Percentiles rank a stretch among this genome's conserved stretches.
These are phyloP conservation scores for Penicillium soppii DNA, from an alignment of 495 filamentous ascomycete genomes.

Conservation along the genomic window DNA sequence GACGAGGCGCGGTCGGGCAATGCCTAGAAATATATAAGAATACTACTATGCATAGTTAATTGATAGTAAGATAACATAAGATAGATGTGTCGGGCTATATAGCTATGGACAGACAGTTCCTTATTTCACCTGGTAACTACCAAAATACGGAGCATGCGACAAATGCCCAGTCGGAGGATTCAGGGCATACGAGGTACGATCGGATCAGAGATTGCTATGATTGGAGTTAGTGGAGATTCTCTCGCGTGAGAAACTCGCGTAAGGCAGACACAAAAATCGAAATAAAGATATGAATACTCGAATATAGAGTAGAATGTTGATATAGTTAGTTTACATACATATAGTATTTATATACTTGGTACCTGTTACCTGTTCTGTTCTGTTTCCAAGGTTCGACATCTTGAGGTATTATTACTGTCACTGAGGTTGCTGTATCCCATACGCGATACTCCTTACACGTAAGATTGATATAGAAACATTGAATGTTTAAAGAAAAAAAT, in stretches of 20 bases:
- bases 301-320: no score
- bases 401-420: conserved; percentile 21
- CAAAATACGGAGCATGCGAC: not conserved
- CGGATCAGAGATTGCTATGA: conserved; percentile 1
- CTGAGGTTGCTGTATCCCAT: conserved; percentile 14
- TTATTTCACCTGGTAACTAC: not conserved
- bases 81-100: not conserved
- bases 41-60: not conserved
- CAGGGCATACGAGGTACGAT: conserved; percentile 2
- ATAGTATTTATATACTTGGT: no score
- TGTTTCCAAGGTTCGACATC: conserved; percentile 7
- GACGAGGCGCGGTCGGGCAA: not conserved
- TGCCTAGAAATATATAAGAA: not conserved
- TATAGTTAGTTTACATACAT: no score
- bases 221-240: not conserved
- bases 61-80: not conserved
- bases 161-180: conserved; percentile 2
- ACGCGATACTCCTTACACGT: conserved; percentile 23
- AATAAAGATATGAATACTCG: no score
- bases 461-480: conserved; percentile 17
- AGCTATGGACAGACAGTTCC: not conserved
- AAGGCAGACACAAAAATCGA: no score
- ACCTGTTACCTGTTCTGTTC: no score
- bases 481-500: not conserved
- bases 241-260: no score